Conservation (phyloP, 169 alveolate species). For the Cryptosporidium bovis region DNA sequence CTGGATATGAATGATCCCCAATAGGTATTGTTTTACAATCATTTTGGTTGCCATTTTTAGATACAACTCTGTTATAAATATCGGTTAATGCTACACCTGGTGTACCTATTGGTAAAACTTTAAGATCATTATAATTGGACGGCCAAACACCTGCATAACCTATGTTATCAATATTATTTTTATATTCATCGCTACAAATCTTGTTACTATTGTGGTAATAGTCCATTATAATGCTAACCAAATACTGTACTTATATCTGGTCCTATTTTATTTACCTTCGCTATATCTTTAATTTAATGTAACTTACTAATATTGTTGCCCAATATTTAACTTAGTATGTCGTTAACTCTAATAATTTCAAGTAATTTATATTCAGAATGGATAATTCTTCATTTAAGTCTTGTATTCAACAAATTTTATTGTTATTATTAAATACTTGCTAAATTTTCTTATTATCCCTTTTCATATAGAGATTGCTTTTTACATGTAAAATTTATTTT, state of each 20-base stretch:
- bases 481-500: conserved; percentile 42
- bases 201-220: too few relatives aligned
- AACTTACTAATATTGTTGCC: too few relatives aligned
- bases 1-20: conserved; percentile 68
- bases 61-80: conserved; percentile 55
- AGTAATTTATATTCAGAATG: too few relatives aligned
- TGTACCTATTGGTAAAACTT: conserved; percentile 64
- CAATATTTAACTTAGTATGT: too few relatives aligned
- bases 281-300: too few relatives aligned
- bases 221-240: too few relatives aligned
- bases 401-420: too few relatives aligned
- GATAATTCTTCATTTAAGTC: too few relatives aligned
- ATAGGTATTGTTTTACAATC: conserved; percentile 17
- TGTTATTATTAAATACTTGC: too few relatives aligned
- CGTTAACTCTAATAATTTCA: too few relatives aligned
- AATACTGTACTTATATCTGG: background rate
- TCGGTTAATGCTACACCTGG: conserved; percentile 67
- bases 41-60: conserved; percentile 16
- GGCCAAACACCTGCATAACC: conserved; percentile 73
- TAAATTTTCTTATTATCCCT: background rate
- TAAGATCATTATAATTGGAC: conserved; percentile 19
- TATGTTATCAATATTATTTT: background rate
- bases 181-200: too few relatives aligned
- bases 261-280: background rate
- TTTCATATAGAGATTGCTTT: background rate